Evolutionary conservation across 2,329 filamentous ascomycete genomes (phyloP), one percentile per base, ranked within the genome.

Genomic region (Alternaria sp.): DNA sequence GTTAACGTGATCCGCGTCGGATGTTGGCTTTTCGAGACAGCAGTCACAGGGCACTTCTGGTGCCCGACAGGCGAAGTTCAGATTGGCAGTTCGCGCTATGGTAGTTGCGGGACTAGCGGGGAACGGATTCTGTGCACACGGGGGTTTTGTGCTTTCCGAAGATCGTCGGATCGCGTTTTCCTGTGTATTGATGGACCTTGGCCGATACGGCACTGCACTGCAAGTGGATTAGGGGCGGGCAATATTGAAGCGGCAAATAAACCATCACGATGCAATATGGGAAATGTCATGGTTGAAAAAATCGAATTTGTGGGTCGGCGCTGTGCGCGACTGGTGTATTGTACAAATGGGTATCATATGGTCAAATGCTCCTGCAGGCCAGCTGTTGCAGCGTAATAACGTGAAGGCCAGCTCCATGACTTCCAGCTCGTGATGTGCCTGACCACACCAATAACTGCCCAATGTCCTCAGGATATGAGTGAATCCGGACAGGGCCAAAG

Each of bases 391-490:
- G 40, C 51, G 57, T 44, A 21, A 55, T 57, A n/a, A 25, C 9
- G 43, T 32, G 26, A 58, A 65, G 43, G n/a, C 66, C 61, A 59
- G 63, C 64, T 57, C 54, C 47, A 47, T 51, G 17, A 47, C 36
- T 36, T 40, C 36, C 51, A 32, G 19, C 50, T 61, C 52, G 8
- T 30, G 23, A 21, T 56, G 23, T 28, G 36, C 19, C 17, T 28
- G 21, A 26, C 19, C n/a, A 26, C 23, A 19, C 19, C 49, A 17
- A 28, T 23, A 5, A 5, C 26, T 52, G 32, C 52, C 12, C 19
- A 10, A 51, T 26, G 21, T 43, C 52, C 17, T 43, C 49, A 28
- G 26, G 45, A 40, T 26, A 26, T 36, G 21, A 45, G 26, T 10
- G 3, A 40, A 26, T 36, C 23, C 23, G 26, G 36, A 11, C 5